Percentiles rank a stretch among this genome's conserved stretches.
phyloP scores from a whole-genome alignment of 2,329 filamentous ascomycete species.

The Penicillium sp. region DNA sequence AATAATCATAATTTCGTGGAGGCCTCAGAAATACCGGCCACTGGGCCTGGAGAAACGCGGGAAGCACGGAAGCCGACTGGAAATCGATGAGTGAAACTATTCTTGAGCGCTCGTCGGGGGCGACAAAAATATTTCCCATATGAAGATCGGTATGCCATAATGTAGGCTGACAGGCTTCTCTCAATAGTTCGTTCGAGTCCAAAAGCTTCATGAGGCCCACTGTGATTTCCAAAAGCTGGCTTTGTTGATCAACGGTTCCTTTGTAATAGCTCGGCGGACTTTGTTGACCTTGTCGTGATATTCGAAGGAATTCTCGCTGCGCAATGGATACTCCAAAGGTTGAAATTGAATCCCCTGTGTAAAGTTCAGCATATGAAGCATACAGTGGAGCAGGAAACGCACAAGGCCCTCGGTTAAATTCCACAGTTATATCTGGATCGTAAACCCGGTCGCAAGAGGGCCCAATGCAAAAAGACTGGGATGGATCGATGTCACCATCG shows the following conservation, averaged over 20 bases:
- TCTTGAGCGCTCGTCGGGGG: slow-evolving; percentile 16
- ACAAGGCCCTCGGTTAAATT: slow-evolving; percentile 16
- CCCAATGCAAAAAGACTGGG: slow-evolving; percentile 20
- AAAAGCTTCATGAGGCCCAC: slow-evolving; percentile 13
- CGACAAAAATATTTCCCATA: slow-evolving; percentile 37
- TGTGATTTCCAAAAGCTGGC: slow-evolving; percentile 11
- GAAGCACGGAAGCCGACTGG: slow-evolving; percentile 27
- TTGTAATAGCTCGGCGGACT: slow-evolving; percentile 6
- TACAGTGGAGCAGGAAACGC: neutral
- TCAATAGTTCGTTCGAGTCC: slow-evolving; percentile 13
- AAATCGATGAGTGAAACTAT: slow-evolving; percentile 28
- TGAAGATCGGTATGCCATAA: slow-evolving; percentile 26
- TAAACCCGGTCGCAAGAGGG: slow-evolving; percentile 21
- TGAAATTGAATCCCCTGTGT: slow-evolving; percentile 16
- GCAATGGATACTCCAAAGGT: slow-evolving; percentile 15
- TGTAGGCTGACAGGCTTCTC: slow-evolving; percentile 17
- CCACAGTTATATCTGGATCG: neutral
- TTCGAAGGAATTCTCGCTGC: slow-evolving; percentile 17
- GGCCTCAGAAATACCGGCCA: slow-evolving; percentile 29
- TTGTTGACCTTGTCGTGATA: slow-evolving; percentile 4
- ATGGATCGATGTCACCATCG: slow-evolving; percentile 13
- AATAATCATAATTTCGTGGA: slow-evolving; percentile 21
- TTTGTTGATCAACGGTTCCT: slow-evolving; percentile 14
- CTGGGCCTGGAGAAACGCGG: slow-evolving; percentile 28
- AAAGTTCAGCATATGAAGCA: slow-evolving; percentile 8